Conservation (phyloP, 768 basidiomycete species). For the Butyriboletus loyo region DNA sequence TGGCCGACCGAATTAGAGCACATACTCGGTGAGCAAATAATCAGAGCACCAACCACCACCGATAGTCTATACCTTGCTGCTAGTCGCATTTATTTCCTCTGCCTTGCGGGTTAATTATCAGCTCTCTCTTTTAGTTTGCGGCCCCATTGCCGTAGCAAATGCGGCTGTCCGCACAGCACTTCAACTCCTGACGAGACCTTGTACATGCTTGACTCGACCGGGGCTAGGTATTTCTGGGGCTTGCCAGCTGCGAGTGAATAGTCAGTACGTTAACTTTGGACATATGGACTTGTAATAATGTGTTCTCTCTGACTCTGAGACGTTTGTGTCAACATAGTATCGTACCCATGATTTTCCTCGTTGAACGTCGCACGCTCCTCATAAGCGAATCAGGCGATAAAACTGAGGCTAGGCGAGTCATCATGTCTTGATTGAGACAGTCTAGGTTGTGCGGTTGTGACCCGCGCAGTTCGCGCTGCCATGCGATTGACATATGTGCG, state of each 20-base stretch:
- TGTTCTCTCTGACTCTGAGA: neutral
- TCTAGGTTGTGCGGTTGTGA: too few species aligned
- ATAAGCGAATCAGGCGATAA: neutral
- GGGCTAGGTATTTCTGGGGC: neutral
- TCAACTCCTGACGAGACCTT: conserved; percentile 33
- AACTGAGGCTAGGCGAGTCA: neutral
- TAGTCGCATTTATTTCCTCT: too few species aligned
- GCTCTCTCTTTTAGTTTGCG: conserved; percentile 28
- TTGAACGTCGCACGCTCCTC: neutral
- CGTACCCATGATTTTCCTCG: neutral
- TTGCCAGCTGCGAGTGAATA: neutral
- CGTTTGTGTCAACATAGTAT: neutral
- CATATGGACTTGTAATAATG: neutral
- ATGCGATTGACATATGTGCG: neutral
- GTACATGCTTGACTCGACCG: conserved; percentile 20
- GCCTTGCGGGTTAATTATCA: neutral
- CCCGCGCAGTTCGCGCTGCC: neutral
- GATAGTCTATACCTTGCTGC: too few species aligned
- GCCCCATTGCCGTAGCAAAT: conserved; percentile 36
- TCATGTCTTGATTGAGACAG: too few species aligned
- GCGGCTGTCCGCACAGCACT: conserved; percentile 37
- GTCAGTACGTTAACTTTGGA: neutral
- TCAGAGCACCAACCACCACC: too few species aligned
- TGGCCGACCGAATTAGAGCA: conserved; percentile 42
- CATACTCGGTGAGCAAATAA: conserved; percentile 32